These are phyloP conservation scores for Podila epicladia DNA, from an alignment of 192 early-diverging fungal species.

Conservation along the genomic window DNA sequence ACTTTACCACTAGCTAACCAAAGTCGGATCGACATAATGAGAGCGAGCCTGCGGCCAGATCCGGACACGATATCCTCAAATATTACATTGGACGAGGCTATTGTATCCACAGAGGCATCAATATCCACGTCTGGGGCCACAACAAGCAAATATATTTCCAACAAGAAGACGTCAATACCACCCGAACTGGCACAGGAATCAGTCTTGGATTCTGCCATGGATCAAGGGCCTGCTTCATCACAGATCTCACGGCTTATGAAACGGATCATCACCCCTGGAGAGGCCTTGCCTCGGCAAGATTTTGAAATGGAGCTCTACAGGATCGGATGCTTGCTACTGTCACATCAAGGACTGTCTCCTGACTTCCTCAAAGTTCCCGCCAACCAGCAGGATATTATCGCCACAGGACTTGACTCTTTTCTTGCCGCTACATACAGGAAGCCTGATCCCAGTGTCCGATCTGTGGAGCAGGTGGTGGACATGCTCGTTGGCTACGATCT, in stretches of 20 bases:
- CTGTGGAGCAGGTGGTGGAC: too few relatives aligned
- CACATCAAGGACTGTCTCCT: slow-evolving; percentile 4
- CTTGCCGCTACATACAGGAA: background rate
- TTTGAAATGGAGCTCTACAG: slow-evolving; percentile 7
- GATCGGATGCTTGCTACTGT: slow-evolving; percentile 16
- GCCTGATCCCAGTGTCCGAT: background rate
- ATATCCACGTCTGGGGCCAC: background rate
- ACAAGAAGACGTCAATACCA: too few relatives aligned
- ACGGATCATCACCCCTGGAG: background rate
- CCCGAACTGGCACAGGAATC: too few relatives aligned
- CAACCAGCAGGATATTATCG: slow-evolving; percentile 31
- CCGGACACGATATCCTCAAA: background rate
- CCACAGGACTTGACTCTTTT: slow-evolving; percentile 22
- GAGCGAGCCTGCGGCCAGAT: background rate
- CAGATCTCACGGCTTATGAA: background rate
- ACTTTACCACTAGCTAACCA: slow-evolving; percentile 7
- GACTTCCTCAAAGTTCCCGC: slow-evolving; percentile 16
- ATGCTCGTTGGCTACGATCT: too few relatives aligned
- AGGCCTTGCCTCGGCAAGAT: slow-evolving; percentile 2
- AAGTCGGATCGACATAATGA: slow-evolving; percentile 2
- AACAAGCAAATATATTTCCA: too few relatives aligned
- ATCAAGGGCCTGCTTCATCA: too few relatives aligned
- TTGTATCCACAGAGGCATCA: background rate
- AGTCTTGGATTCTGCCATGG: too few relatives aligned
- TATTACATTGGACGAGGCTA: slow-evolving; percentile 9